Conservation (phyloP, 2,329 filamentous ascomycete species). For the Trematosphaeria pertusa region DNA sequence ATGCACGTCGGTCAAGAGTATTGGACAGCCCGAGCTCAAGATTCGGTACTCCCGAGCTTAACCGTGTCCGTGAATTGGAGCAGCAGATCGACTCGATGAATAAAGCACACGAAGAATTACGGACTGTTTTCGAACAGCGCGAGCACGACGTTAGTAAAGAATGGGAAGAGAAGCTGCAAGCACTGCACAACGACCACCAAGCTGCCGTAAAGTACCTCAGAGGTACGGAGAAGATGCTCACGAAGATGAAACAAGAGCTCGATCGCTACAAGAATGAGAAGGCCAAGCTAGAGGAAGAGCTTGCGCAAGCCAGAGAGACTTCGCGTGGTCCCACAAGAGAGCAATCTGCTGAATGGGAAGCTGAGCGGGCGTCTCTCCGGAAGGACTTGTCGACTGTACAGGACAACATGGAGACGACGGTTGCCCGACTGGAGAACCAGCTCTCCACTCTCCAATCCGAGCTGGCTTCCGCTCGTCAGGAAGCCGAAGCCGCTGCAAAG, state of each 20-base stretch:
- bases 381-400: conserved; percentile 74
- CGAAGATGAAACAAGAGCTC: conserved; percentile 98
- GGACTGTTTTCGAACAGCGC: conserved; percentile 75
- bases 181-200: conserved; percentile 96
- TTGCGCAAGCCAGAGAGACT: conserved; percentile 63
- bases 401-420: conserved; percentile 69
- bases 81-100: conserved; percentile 80
- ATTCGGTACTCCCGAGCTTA: conserved; percentile 79
- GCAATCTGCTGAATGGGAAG: conserved; percentile 71
- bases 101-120: conserved; percentile 86
- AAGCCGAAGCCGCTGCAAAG: conserved; percentile 71
- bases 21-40: conserved; percentile 75
- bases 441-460: conserved; percentile 73
- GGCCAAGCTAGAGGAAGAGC: conserved; percentile 78
- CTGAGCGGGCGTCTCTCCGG: conserved; percentile 72
- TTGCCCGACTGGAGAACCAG: conserved; percentile 73
- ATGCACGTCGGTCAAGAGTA: conserved; percentile 73
- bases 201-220: conserved; percentile 98
- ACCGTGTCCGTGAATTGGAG: conserved; percentile 83
- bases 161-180: conserved; percentile 91
- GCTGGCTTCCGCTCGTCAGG: conserved; percentile 67
- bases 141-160: conserved; percentile 86
- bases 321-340: conserved; percentile 49
- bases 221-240: conserved; percentile 98
- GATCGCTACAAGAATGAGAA: conserved; percentile 90